Percentiles rank a stretch among this genome's conserved stretches.
Evolutionary conservation across 2,329 filamentous ascomycete genomes (phyloP).

Genomic region (Bisporella sp.): DNA sequence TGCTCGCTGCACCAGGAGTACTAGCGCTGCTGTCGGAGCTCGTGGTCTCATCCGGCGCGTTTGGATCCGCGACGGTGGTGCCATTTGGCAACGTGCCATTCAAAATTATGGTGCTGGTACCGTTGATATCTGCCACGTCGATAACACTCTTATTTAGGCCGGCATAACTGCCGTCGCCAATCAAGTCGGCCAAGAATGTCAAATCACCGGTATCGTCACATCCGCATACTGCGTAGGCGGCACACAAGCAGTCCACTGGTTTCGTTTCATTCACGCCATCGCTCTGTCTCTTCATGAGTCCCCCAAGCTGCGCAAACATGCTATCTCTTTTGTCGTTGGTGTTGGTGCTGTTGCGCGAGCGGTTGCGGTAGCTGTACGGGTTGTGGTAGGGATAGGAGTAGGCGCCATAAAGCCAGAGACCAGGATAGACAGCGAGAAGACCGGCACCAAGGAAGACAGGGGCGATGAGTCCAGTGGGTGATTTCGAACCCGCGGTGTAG

Average conservation of each 20-base stretch:
- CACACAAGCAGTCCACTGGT: slow-evolving; percentile 56
- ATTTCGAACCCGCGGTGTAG: slow-evolving; percentile 47
- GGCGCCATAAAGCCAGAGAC: slow-evolving; percentile 55
- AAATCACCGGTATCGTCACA: slow-evolving; percentile 61
- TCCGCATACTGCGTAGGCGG: slow-evolving; percentile 47
- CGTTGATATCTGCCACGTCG: slow-evolving; percentile 54
- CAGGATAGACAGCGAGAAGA: slow-evolving; percentile 37
- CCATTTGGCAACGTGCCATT: slow-evolving; percentile 71
- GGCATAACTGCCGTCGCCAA: slow-evolving; percentile 58
- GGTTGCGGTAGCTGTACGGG: slow-evolving; percentile 47
- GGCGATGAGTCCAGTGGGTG: slow-evolving; percentile 41
- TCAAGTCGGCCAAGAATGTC: slow-evolving; percentile 52
- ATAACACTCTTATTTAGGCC: slow-evolving; percentile 55
- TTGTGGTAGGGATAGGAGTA: slow-evolving; percentile 54
- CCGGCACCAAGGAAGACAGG: slow-evolving; percentile 45
- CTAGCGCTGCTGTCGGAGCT: no score
- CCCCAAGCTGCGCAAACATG: slow-evolving; percentile 29
- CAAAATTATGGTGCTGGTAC: slow-evolving; percentile 57
- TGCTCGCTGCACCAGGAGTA: no score
- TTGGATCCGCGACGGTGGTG: slow-evolving; percentile 43
- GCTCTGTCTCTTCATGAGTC: slow-evolving; percentile 13
- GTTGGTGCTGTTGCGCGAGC: slow-evolving; percentile 30
- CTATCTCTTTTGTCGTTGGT: background rate
- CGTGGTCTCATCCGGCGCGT: no score
- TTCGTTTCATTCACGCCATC: slow-evolving; percentile 46